phyloP scores from a whole-genome alignment of 139 green algal species.

The Picocystis salinarum region DNA sequence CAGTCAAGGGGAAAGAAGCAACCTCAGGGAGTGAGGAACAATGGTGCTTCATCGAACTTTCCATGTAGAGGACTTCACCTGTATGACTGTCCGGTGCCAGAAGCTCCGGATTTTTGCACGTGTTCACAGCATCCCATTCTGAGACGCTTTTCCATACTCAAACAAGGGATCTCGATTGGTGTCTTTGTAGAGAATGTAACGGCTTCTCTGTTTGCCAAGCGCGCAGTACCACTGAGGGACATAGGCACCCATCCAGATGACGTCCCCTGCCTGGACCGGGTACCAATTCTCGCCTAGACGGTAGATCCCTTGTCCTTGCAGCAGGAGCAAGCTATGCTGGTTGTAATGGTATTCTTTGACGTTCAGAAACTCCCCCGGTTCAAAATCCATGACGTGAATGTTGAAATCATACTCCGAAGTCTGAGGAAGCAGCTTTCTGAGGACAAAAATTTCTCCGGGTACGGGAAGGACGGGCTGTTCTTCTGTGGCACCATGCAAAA shows the following conservation, averaged over 20 bases:
- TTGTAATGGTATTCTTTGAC: constrained; percentile 65
- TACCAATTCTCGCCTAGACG: constrained; percentile 68
- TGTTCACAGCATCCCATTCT: too few relatives aligned
- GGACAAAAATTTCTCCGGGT: constrained; percentile 59
- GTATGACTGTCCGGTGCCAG: too few relatives aligned
- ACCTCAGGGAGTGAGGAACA: too few relatives aligned
- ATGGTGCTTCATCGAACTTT: too few relatives aligned
- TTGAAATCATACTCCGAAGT: constrained; percentile 82
- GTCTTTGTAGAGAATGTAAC: constrained; percentile 82
- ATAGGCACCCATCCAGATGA: constrained; percentile 72
- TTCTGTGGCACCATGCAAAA: constrained; percentile 32
- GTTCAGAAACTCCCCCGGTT: constrained; percentile 49
- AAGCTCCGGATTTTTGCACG: too few relatives aligned
- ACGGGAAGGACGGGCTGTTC: constrained; percentile 35
- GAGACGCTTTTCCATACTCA: too few relatives aligned
- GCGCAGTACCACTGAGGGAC: constrained; percentile 79
- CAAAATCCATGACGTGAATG: constrained; percentile 50
- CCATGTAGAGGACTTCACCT: too few relatives aligned
- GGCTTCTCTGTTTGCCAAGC: constrained; percentile 35
- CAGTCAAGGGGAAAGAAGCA: too few relatives aligned
- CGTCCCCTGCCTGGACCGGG: constrained; percentile 55
- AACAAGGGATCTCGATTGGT: constrained; percentile 51
- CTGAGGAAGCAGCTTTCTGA: constrained; percentile 79
- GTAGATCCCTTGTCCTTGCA: constrained; percentile 86
- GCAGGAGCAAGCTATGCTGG: constrained; percentile 82